Conservation (phyloP, 345 rosid genomes). For the Noccaea bulbosa region DNA sequence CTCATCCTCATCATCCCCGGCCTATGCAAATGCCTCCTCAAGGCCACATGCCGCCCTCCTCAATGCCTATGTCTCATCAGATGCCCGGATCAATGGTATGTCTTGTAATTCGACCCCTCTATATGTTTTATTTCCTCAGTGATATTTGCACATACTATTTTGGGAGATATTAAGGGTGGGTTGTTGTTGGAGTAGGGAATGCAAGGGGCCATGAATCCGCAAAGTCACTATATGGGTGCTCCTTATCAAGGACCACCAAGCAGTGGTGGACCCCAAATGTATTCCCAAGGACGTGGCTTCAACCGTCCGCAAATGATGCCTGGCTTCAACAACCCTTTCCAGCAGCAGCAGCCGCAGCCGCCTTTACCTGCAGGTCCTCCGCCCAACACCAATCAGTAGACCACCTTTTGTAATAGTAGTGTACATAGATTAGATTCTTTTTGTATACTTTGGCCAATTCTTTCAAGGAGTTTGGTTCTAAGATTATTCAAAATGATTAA, state of each 20-base stretch:
- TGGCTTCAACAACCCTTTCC: slow-evolving; percentile 86
- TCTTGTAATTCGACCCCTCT: slow-evolving; percentile 28
- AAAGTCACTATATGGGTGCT: slow-evolving; percentile 79
- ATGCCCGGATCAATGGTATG: slow-evolving; percentile 87
- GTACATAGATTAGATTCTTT: slow-evolving; percentile 33
- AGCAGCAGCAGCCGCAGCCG: too few species aligned
- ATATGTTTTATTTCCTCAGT: neutral
- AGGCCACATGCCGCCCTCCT: slow-evolving; percentile 60
- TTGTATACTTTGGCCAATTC: slow-evolving; percentile 19
- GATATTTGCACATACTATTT: neutral
- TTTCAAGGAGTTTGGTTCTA: too few species aligned
- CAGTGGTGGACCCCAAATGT: slow-evolving; percentile 90
- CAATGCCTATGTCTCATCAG: slow-evolving; percentile 61
- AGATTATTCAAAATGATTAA: too few species aligned
- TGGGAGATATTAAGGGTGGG: neutral
- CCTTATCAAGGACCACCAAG: slow-evolving; percentile 69
- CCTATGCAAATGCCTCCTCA: slow-evolving; percentile 85
- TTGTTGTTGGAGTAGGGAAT: slow-evolving; percentile 57
- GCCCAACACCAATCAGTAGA: slow-evolving; percentile 42
- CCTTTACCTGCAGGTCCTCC: slow-evolving; percentile 45
- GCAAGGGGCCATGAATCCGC: slow-evolving; percentile 83
- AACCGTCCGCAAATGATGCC: slow-evolving; percentile 89
- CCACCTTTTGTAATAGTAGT: slow-evolving; percentile 31
- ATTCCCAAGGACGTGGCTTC: slow-evolving; percentile 73
- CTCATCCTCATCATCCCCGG: slow-evolving; percentile 79